Percentiles rank a stretch among this genome's conserved stretches.
These are phyloP conservation scores for Centella asiatica DNA, from an alignment of 129 eudicot species.

Conservation along the genomic window DNA sequence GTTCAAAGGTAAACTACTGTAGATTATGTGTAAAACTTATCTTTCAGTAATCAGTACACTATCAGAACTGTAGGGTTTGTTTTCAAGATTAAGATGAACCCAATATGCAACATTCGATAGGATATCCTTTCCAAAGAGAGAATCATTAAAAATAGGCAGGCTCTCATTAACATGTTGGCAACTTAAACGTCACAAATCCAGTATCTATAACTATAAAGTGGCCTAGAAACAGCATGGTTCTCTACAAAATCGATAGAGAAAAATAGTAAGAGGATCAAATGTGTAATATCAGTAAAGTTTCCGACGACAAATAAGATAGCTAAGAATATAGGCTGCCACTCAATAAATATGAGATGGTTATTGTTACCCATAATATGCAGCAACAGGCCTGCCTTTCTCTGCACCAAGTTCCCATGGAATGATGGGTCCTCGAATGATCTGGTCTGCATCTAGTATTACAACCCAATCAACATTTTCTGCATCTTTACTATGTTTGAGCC, in stretches of 20 bases:
- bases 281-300: neutral
- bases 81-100: too few relatives aligned
- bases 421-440: slow-evolving; percentile 91
- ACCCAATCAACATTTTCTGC: slow-evolving; percentile 97
- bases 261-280: neutral
- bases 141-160: too few relatives aligned
- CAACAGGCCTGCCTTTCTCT: slow-evolving; percentile 90
- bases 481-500: slow-evolving; percentile 86
- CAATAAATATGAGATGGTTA: neutral
- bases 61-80: too few relatives aligned
- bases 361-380: slow-evolving; percentile 86
- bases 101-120: too few relatives aligned
- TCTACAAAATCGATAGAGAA: neutral
- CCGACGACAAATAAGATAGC: neutral
- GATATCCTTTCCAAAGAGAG: too few relatives aligned
- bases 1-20: too few relatives aligned
- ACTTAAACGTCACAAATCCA: neutral
- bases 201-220: neutral
- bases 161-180: neutral
- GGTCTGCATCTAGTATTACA: slow-evolving; percentile 90
- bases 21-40: too few relatives aligned
- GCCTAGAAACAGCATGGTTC: neutral
- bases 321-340: neutral
- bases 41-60: too few relatives aligned
- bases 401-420: slow-evolving; percentile 96